Evolutionary conservation across 2,329 filamentous ascomycete species (phyloP).

Genomic region (Fusarium cyanostomum): DNA sequence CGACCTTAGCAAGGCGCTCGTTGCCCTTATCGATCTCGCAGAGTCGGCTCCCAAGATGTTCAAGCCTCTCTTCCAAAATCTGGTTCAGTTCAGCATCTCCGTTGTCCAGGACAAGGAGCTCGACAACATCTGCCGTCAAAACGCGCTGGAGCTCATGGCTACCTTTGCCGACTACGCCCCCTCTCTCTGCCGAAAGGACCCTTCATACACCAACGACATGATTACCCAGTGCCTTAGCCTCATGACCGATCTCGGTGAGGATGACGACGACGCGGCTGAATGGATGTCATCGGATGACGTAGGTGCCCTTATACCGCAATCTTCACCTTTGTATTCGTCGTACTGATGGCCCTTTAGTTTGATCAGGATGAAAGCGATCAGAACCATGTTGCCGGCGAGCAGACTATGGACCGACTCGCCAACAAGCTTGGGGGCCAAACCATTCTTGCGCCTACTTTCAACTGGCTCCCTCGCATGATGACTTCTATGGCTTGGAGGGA

Average conservation of each 20-base stretch:
- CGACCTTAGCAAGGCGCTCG: slow-evolving; percentile 86
- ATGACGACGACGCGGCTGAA: slow-evolving; percentile 93
- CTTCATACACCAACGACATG: slow-evolving; percentile 94
- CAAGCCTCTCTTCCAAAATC: slow-evolving; percentile 88
- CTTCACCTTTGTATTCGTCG: neutral
- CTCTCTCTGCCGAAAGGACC: slow-evolving; percentile 93
- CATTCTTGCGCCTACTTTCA: slow-evolving; percentile 93
- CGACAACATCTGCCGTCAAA: slow-evolving; percentile 88
- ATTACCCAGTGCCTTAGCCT: slow-evolving; percentile 97
- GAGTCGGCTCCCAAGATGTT: slow-evolving; percentile 98
- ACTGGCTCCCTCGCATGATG: slow-evolving; percentile 98
- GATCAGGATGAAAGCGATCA: slow-evolving; percentile 96
- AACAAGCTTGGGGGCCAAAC: slow-evolving; percentile 96
- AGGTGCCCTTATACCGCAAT: slow-evolving; percentile 48
- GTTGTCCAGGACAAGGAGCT: slow-evolving; percentile 97
- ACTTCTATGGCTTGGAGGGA: slow-evolving; percentile 94
- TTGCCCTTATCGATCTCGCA: slow-evolving; percentile 92
- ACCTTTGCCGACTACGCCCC: slow-evolving; percentile 97
- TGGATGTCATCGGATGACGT: slow-evolving; percentile 95
- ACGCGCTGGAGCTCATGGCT: slow-evolving; percentile 95
- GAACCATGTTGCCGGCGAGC: slow-evolving; percentile 97
- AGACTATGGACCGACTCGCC: slow-evolving; percentile 96
- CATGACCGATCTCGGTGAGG: slow-evolving; percentile 95
- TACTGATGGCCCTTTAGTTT: slow-evolving; percentile 60
- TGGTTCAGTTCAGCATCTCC: slow-evolving; percentile 91